phyloP scores from a whole-genome alignment of 371 early-diverging fungal genomes.

The Basidiobolus meristosporus region DNA sequence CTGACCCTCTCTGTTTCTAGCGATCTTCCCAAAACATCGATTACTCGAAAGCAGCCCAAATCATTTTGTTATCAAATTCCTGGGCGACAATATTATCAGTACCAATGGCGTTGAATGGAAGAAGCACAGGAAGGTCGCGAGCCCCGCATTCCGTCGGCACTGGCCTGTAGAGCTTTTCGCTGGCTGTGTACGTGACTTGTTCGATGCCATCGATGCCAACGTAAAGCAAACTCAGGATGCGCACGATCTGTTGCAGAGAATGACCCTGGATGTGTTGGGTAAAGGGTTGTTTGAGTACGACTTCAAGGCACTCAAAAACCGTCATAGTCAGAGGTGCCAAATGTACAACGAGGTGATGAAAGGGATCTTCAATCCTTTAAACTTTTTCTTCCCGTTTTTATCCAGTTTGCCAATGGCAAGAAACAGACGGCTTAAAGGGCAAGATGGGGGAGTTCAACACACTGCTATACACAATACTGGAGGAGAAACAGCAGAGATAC shows the following conservation, averaged over 20 bases:
- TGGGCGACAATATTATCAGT: conserved; percentile 1
- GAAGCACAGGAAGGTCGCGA: not conserved
- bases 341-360: conserved; percentile 1
- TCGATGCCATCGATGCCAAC: not conserved
- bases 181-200: not conserved
- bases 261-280: conserved; percentile 2
- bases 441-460: too few relatives aligned
- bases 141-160: not conserved
- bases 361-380: not conserved
- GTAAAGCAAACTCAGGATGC: not conserved
- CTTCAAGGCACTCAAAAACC: not conserved
- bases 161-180: not conserved
- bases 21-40: too few relatives aligned
- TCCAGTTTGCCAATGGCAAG: too few relatives aligned
- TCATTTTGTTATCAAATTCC: too few relatives aligned
- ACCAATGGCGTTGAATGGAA: not conserved
- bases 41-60: too few relatives aligned
- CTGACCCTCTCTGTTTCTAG: too few relatives aligned
- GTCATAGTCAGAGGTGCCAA: not conserved
- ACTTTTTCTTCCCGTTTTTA: not conserved
- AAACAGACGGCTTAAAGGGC: too few relatives aligned
- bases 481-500: too few relatives aligned
- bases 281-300: conserved; percentile 1
- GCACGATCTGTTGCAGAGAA: not conserved
- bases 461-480: too few relatives aligned